Conservation (phyloP, 768 basidiomycete genomes). For the Suillus brevipes region DNA sequence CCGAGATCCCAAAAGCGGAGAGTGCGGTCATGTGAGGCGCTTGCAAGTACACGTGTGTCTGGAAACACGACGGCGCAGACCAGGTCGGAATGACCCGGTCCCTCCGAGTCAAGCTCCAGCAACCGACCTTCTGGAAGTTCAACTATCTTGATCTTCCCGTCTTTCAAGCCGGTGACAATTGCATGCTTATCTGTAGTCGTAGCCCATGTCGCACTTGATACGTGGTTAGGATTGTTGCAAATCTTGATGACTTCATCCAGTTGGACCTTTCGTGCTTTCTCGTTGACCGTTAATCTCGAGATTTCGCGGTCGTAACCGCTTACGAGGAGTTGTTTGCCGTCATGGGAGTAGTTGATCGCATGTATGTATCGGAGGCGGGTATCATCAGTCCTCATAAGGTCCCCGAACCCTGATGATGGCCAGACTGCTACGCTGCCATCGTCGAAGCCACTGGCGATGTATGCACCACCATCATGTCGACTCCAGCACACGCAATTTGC, state of each 20-base stretch:
- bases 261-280: neutral
- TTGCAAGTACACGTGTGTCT: slow-evolving; percentile 17
- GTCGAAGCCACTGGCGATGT: neutral
- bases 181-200: neutral
- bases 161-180: neutral
- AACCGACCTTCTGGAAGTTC: neutral
- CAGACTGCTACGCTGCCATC: neutral
- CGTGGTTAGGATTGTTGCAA: slow-evolving; percentile 1
- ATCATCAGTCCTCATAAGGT: neutral
- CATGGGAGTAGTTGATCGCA: neutral
- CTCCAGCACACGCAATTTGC: neutral
- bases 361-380: neutral
- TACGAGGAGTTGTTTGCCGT: neutral
- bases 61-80: slow-evolving; percentile 1
- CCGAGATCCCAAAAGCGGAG: slow-evolving; percentile 12
- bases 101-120: neutral
- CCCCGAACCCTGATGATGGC: neutral
- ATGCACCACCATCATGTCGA: neutral
- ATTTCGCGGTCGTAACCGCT: slow-evolving; percentile 1
- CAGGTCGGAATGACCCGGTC: neutral
- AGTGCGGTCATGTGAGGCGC: slow-evolving; percentile 13
- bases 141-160: neutral
- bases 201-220: neutral
- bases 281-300: neutral
- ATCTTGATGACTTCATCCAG: neutral